Evolutionary conservation across 495 filamentous ascomycete species (phyloP).

Genomic region (Elaphomyces granulatus): DNA sequence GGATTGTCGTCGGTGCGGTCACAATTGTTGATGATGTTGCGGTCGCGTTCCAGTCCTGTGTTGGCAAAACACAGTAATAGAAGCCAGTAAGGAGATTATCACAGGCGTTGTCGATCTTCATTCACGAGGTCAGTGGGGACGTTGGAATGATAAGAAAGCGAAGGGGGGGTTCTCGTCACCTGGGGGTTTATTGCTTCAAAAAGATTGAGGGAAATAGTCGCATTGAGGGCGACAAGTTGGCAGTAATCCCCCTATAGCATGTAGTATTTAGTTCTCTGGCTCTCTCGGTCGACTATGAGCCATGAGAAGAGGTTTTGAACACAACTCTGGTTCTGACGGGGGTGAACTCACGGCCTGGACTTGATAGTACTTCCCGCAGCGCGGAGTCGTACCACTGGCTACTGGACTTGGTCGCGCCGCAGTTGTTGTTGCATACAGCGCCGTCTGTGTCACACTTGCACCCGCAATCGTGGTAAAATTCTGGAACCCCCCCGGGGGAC

Average conservation of each 20-base stretch:
- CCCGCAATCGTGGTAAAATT: constrained; percentile 5
- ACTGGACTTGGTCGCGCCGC: constrained; percentile 4
- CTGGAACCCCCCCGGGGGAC: constrained; percentile 2
- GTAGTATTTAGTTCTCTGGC: too few species aligned
- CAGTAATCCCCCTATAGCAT: constrained; percentile 8
- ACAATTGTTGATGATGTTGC: constrained; percentile 4
- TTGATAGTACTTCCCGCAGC: constrained; percentile 12
- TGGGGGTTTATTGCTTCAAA: constrained; percentile 15
- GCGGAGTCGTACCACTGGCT: constrained; percentile 6
- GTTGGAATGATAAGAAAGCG: too few species aligned
- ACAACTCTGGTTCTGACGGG: too few species aligned
- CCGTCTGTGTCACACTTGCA: constrained; percentile 4
- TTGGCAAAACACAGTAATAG: constrained; percentile 11
- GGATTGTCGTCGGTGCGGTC: constrained; percentile 7
- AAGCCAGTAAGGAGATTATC: constrained; percentile 8
- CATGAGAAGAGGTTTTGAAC: too few species aligned
- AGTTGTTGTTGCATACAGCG: constrained; percentile 7
- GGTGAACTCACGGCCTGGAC: too few species aligned
- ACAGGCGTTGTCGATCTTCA: constrained; percentile 8
- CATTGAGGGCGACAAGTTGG: constrained; percentile 10
- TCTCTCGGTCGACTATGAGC: too few species aligned
- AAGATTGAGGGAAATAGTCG: constrained; percentile 1
- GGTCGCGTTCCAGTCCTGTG: constrained; percentile 9
- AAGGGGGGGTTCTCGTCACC: too few species aligned
- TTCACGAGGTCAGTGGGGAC: too few species aligned